Evolutionary conservation across 1,139 yeast species (phyloP).

Genomic region (Candida gigantensis): DNA sequence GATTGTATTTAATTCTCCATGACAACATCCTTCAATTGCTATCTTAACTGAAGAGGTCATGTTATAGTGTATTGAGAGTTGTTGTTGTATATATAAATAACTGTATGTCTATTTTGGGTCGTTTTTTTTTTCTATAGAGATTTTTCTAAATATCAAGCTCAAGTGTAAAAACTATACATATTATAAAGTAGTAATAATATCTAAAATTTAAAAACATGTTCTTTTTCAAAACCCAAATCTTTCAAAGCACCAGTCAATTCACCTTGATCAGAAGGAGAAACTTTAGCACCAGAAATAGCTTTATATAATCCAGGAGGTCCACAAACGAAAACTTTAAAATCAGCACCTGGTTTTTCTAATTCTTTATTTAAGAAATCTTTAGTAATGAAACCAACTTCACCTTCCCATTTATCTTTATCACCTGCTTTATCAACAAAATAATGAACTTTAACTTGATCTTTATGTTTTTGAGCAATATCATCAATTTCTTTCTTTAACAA

Average conservation of each 20-base stretch:
- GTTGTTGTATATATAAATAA: not conserved
- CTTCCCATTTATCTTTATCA: conserved; percentile 61
- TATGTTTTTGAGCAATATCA: conserved; percentile 56
- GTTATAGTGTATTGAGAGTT: too few relatives aligned
- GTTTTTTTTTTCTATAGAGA: not conserved
- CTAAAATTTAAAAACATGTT: conserved; percentile 87
- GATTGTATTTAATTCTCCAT: conserved; percentile 72
- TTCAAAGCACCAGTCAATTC: conserved; percentile 84
- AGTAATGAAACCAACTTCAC: conserved; percentile 80
- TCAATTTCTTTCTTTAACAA: conserved; percentile 80
- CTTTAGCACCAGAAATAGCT: conserved; percentile 73
- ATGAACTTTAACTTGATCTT: conserved; percentile 68
- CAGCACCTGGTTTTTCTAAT: conserved; percentile 64
- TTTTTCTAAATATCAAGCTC: not conserved
- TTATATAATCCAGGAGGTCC: conserved; percentile 74
- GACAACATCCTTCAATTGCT: conserved; percentile 93
- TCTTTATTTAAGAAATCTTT: conserved; percentile 68
- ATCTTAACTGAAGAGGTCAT: conserved; percentile 22
- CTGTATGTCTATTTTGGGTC: not conserved
- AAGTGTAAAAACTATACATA: too few relatives aligned
- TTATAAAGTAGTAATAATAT: too few relatives aligned
- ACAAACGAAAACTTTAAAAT: conserved; percentile 78
- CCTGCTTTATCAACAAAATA: conserved; percentile 76
- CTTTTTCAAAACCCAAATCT: conserved; percentile 86
- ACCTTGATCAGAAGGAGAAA: conserved; percentile 91